A percentile compares a stretch with the other conserved stretches of the same genome.
phyloP scores from a whole-genome alignment of 345 rosid genomes.

The Eucalyptus dawsonii region DNA sequence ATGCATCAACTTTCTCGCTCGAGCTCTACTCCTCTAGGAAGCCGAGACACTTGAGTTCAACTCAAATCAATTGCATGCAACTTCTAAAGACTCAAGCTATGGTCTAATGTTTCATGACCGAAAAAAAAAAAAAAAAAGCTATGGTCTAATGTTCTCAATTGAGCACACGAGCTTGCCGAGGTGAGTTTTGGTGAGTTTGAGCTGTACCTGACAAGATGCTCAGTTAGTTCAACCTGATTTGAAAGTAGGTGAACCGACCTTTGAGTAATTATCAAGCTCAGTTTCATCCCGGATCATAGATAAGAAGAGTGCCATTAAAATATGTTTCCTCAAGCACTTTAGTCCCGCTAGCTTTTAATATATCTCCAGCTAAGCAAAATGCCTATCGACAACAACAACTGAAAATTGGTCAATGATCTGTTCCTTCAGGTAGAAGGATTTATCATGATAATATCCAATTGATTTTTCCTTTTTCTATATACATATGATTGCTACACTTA shows the following conservation, averaged over 20 bases:
- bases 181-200: neutral
- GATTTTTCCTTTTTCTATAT: too few species aligned
- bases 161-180: neutral
- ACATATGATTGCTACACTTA: too few species aligned
- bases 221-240: neutral
- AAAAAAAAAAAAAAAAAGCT: too few species aligned
- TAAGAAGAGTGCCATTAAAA: neutral
- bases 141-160: neutral
- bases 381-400: neutral
- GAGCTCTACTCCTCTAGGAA: neutral
- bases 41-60: neutral
- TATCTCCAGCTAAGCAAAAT: neutral
- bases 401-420: neutral
- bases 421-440: neutral
- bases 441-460: neutral
- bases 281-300: neutral
- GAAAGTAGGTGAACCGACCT: neutral
- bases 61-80: neutral
- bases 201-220: neutral
- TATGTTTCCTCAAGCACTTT: neutral
- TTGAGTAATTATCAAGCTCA: neutral
- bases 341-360: neutral
- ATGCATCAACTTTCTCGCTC: neutral
- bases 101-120: too few species aligned
- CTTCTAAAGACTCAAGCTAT: neutral